Base-by-base conservation (phyloP, 768 basidiomycete species). In the Melanogaster broomeanus region DNA sequence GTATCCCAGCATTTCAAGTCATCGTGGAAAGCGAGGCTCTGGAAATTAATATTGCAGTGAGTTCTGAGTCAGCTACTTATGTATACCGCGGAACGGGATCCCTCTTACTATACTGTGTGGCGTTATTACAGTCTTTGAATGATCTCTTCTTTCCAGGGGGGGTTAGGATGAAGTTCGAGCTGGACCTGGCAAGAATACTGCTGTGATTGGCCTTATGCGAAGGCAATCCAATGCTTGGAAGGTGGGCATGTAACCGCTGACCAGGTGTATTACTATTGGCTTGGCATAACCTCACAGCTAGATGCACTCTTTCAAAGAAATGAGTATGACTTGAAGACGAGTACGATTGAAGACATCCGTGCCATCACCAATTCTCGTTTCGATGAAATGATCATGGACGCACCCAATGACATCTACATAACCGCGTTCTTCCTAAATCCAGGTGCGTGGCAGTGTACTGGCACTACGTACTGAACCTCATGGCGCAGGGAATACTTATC, bases 181-280 rank as follows among this genome's bases (percentile, higher is more conserved):
- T 55, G 16, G 48, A 42, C 13, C 45, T 62, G 6, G 19, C 48
- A 0, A 52, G 60, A 27, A 25, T 60, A 1, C 3, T 42, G 11
- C 39, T 11, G 43, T 51, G 6, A 48, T 57, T 2, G 60, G 22
- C 64, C 61, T 11, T 51, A 57, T 6, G 55, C 55, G 4, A 59
- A 62, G 4, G 51, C 67, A 1, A 56, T 63, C 22, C 57, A 57
- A 19, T 64, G 61, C 33, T 60, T 69, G 5, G 65, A 69, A 34
- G 56, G 54, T 0, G 49, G 56, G 0, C 40, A 61, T 19, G 45
- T 53, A 3, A 66, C 62, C n/a, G n/a, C n/a, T n/a, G n/a, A n/a
- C n/a, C n/a, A 66, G 25, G 46, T 67, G 3, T 69, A 53, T 39
- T 51, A 62, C 5, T 66, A 65, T 39, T 66, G 61, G 52, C 49